phyloP scores from a whole-genome alignment of 257 asterid genomes.

The Prunella vulgaris region DNA sequence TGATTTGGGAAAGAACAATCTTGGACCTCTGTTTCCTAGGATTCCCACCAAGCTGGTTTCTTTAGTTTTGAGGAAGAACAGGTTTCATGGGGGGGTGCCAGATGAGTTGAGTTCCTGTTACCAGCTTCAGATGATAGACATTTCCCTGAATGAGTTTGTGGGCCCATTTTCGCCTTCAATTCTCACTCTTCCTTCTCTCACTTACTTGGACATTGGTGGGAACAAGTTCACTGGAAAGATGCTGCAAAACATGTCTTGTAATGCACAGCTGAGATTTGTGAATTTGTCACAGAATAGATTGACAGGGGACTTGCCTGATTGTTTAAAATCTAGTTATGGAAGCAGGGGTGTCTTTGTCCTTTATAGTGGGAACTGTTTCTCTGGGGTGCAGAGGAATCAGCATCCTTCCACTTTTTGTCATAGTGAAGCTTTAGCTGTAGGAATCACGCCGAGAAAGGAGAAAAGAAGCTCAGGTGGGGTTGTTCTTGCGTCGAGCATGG shows the following conservation, averaged over 20 bases:
- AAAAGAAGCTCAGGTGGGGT: conserved; percentile 32
- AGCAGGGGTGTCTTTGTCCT: conserved; percentile 20
- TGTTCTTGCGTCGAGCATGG: conserved; percentile 59
- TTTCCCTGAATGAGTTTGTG: conserved; percentile 52
- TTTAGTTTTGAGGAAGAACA: conserved; percentile 56
- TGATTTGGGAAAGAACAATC: conserved; percentile 53
- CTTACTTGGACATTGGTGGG: conserved; percentile 59
- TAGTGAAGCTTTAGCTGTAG: conserved; percentile 79
- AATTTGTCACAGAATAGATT: conserved; percentile 58
- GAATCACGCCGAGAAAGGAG: conserved; percentile 41
- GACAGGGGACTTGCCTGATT: conserved; percentile 75
- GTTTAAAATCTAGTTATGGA: conserved; percentile 27
- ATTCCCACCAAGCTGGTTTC: conserved; percentile 53
- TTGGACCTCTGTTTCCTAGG: conserved; percentile 69
- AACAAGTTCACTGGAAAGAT: conserved; percentile 72
- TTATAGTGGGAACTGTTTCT: conserved; percentile 66
- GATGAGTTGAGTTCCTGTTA: conserved; percentile 43
- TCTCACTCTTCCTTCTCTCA: conserved; percentile 53
- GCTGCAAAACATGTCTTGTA: conserved; percentile 52
- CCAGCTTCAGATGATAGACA: conserved; percentile 57
- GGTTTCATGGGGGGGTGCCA: conserved; percentile 45
- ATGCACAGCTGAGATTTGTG: conserved; percentile 37
- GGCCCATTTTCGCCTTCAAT: conserved; percentile 48
- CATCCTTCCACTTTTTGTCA: conserved; percentile 56
- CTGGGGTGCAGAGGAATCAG: conserved; percentile 34